Conservation (phyloP, 2,329 filamentous ascomycete genomes). For the Microsporum ferrugineum region DNA sequence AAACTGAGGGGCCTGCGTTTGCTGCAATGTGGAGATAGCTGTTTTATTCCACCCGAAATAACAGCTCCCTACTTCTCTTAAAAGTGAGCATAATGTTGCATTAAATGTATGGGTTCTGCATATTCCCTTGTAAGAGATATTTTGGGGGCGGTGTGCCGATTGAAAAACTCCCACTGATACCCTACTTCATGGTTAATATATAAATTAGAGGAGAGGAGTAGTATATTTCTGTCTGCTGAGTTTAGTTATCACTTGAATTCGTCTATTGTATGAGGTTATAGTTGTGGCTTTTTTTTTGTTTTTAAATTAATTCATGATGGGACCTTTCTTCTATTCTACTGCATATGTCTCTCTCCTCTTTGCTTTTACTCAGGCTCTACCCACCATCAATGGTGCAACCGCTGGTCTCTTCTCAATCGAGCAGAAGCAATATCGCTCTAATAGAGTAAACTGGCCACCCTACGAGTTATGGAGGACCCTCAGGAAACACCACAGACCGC, state of each 20-base stretch:
- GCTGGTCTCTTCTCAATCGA: constrained; percentile 5
- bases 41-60: not conserved
- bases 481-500: not conserved
- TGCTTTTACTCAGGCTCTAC: not conserved
- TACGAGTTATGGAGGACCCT: not conserved
- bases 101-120: not conserved
- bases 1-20: not conserved
- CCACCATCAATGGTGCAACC: not conserved
- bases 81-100: not conserved
- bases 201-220: not conserved
- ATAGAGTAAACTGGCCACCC: not conserved
- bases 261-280: too few species aligned
- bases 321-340: too few species aligned
- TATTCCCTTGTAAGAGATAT: not conserved
- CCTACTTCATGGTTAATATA: not conserved
- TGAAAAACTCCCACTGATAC: not conserved
- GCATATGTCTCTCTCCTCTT: not conserved
- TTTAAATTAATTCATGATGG: not conserved
- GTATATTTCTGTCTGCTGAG: not conserved
- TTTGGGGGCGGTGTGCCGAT: not conserved
- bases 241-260: not conserved
- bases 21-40: not conserved
- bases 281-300: not conserved
- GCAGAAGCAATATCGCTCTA: not conserved
- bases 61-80: too few species aligned